Evolutionary conservation across 163 green algal species (phyloP).

Genomic region (Chlorella variabilis): DNA sequence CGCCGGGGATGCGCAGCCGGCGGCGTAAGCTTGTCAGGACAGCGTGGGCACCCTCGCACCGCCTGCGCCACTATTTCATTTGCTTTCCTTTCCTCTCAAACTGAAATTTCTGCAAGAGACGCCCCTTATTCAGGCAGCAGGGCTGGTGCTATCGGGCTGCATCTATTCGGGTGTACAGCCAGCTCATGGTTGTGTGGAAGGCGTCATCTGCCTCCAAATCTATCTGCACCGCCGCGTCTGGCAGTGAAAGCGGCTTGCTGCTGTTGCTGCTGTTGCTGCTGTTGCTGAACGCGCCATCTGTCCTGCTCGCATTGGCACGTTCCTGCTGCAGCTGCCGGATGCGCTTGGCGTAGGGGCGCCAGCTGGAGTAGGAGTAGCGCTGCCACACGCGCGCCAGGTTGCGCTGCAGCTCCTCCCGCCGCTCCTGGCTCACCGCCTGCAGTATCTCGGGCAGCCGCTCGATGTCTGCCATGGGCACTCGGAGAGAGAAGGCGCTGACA

Average conservation of each 20-base stretch:
- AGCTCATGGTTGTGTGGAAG: slow-evolving; percentile 28
- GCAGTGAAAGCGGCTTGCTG: neutral
- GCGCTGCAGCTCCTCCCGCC: slow-evolving; percentile 46
- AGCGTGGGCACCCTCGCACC: too few relatives aligned
- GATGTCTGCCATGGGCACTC: neutral
- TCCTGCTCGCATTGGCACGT: neutral
- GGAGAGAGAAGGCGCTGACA: neutral
- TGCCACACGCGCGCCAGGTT: slow-evolving; percentile 34
- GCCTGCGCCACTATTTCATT: too few relatives aligned
- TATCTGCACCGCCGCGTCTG: neutral
- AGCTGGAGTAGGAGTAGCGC: slow-evolving; percentile 3
- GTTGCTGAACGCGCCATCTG: too few relatives aligned
- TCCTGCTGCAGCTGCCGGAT: neutral
- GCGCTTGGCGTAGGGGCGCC: neutral
- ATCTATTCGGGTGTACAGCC: slow-evolving; percentile 27
- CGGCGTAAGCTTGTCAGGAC: too few relatives aligned
- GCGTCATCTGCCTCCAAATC: slow-evolving; percentile 22
- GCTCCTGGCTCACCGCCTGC: slow-evolving; percentile 19
- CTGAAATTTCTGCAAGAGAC: too few relatives aligned
- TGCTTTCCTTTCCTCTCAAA: too few relatives aligned
- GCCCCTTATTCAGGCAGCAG: too few relatives aligned
- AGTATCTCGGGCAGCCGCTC: slow-evolving; percentile 45
- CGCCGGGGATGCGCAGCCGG: too few relatives aligned
- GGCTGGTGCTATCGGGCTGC: too few relatives aligned
- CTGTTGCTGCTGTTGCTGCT: too few relatives aligned